Percentiles rank a stretch among this genome's conserved stretches.
phyloP scores from a whole-genome alignment of 2,329 filamentous ascomycete species.

The Kalmusia sp. region DNA sequence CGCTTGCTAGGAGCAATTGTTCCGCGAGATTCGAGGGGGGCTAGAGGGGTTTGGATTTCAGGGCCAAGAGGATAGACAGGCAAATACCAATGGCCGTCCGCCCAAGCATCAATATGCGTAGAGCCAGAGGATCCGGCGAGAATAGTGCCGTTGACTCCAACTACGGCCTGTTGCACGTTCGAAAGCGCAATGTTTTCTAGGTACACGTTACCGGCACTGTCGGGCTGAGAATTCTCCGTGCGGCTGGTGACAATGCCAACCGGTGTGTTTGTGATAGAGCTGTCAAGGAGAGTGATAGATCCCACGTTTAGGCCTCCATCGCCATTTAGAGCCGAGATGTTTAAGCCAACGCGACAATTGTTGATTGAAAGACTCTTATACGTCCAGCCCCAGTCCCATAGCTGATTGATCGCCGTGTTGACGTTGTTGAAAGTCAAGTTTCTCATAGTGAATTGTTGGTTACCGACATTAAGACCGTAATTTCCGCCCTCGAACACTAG shows the following conservation, averaged over 20 bases:
- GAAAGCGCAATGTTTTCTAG: constrained; percentile 65
- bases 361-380: constrained; percentile 59
- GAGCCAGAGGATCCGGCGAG: constrained; percentile 32
- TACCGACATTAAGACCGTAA: constrained; percentile 51
- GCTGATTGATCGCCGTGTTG: constrained; percentile 61
- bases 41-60: not conserved
- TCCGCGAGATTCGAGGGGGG: constrained; percentile 48
- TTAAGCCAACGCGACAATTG: constrained; percentile 61
- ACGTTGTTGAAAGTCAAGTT: constrained; percentile 62
- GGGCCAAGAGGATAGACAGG: constrained; percentile 45
- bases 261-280: constrained; percentile 56
- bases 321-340: constrained; percentile 50
- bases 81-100: constrained; percentile 41
- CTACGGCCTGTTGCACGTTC: constrained; percentile 51
- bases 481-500: constrained; percentile 53
- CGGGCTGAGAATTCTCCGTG: constrained; percentile 50
- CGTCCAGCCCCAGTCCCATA: constrained; percentile 68
- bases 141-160: constrained; percentile 30
- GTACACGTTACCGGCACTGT: constrained; percentile 58
- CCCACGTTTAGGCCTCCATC: constrained; percentile 55
- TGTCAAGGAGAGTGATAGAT: constrained; percentile 65
- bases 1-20: constrained; percentile 53
- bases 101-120: constrained; percentile 36
- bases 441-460: constrained; percentile 63
- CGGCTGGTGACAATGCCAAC: constrained; percentile 60